These are phyloP conservation scores for Telfairia occidentalis DNA, from an alignment of 331 rosid genomes.

Conservation along the genomic window DNA sequence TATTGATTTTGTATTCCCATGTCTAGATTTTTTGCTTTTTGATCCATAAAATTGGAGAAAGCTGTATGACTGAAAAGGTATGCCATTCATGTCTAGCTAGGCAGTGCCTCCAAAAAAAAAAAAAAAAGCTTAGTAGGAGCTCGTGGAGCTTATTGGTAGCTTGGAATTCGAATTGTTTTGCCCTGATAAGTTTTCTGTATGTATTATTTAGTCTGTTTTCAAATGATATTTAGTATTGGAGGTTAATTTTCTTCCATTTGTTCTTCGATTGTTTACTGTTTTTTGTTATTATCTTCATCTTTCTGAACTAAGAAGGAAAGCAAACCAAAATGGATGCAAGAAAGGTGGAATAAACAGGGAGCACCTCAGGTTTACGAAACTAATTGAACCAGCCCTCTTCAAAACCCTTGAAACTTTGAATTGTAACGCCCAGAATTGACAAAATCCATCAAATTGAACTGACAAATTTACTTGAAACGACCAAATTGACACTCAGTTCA, in stretches of 20 bases:
- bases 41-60: conserved; percentile 28
- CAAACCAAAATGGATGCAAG: not conserved
- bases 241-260: not conserved
- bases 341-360: conserved; percentile 14
- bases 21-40: conserved; percentile 36
- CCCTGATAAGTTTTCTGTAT: conserved; percentile 7
- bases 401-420: not conserved
- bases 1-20: conserved; percentile 25
- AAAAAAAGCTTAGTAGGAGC: not conserved
- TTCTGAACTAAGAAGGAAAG: not conserved
- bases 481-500: not conserved
- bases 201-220: conserved; percentile 10
- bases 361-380: not conserved
- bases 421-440: not conserved
- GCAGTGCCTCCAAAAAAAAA: not conserved
- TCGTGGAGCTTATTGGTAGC: conserved; percentile 9
- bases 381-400: not conserved
- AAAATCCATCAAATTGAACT: not conserved
- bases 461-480: not conserved
- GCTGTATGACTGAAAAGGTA: conserved; percentile 25
- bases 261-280: not conserved
- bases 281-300: not conserved
- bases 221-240: not conserved
- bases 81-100: conserved; percentile 32
- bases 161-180: not conserved